Conservation (phyloP, 2,329 filamentous ascomycete genomes). For the Diaporthe destruens region DNA sequence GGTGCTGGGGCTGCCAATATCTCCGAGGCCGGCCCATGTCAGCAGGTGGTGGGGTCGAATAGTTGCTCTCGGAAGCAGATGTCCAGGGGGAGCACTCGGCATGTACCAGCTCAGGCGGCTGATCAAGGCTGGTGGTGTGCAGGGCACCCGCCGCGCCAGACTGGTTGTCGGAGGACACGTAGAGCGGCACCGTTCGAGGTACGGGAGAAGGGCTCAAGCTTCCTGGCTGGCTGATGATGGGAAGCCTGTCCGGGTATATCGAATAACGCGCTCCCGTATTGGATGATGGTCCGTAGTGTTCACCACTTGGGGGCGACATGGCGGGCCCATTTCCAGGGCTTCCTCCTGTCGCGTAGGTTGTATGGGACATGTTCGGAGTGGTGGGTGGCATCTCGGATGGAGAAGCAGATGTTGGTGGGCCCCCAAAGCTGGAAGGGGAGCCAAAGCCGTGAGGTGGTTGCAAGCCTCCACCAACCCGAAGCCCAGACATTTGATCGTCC, state of each 20-base stretch:
- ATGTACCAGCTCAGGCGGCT: constrained; percentile 45
- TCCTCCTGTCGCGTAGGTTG: constrained; percentile 42
- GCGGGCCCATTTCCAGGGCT: constrained; percentile 31
- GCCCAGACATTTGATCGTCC: constrained; percentile 42
- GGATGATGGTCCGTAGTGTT: constrained; percentile 30
- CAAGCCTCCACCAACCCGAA: constrained; percentile 12
- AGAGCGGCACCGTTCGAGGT: constrained; percentile 34
- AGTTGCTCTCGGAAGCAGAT: constrained; percentile 61
- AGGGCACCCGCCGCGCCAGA: constrained; percentile 43
- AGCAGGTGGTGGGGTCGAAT: constrained; percentile 60
- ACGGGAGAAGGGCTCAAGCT: constrained; percentile 36
- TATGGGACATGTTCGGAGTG: constrained; percentile 43
- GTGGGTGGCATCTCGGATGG: constrained; percentile 45
- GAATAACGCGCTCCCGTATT: constrained; percentile 5
- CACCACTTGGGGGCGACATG: constrained; percentile 37
- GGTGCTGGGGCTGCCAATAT: constrained; percentile 45
- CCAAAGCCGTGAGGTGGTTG: constrained; percentile 41
- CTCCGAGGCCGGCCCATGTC: constrained; percentile 50
- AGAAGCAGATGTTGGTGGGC: constrained; percentile 42
- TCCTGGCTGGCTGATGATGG: constrained; percentile 25
- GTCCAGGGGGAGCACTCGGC: constrained; percentile 56
- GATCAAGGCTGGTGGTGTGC: constrained; percentile 43
- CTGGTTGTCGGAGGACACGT: constrained; percentile 46
- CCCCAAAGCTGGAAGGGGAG: constrained; percentile 32
- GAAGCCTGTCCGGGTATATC: constrained; percentile 6